Conservation (phyloP, 805 yeast genomes). For the Candida ortonii region DNA sequence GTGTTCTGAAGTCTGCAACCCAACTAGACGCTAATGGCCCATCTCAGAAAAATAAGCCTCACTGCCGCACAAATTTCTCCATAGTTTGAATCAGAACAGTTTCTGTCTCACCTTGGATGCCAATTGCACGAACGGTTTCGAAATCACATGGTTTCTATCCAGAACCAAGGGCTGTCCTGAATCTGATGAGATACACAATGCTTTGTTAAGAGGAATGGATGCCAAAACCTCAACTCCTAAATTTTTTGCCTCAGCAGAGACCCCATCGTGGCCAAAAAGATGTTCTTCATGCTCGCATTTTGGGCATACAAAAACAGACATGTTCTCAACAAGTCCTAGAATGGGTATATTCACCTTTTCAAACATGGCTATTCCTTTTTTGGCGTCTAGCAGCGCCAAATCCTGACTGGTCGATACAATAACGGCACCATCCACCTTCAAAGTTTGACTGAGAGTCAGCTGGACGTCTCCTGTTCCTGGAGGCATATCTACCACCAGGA, state of each 20-base stretch:
- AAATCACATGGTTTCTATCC: constrained; percentile 32
- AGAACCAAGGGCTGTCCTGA: constrained; percentile 62
- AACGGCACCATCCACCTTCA: constrained; percentile 75
- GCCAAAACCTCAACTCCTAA: constrained; percentile 55
- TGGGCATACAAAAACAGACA: constrained; percentile 76
- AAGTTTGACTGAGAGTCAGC: constrained; percentile 73
- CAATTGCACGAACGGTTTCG: constrained; percentile 21
- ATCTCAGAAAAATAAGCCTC: constrained; percentile 4
- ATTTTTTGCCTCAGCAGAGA: constrained; percentile 44
- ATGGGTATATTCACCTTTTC: constrained; percentile 67
- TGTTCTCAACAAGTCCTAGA: constrained; percentile 75
- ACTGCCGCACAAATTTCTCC: constrained; percentile 6
- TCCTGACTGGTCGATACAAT: constrained; percentile 87
- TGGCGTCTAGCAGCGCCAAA: constrained; percentile 75
- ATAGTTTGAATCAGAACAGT: constrained; percentile 2
- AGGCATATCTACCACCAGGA: constrained; percentile 78
- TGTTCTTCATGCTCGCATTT: constrained; percentile 72
- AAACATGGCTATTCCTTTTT: constrained; percentile 78
- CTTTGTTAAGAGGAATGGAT: constrained; percentile 61
- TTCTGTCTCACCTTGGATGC: constrained; percentile 6
- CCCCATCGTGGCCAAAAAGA: constrained; percentile 69
- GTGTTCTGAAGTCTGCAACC: not conserved
- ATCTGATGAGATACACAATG: constrained; percentile 61
- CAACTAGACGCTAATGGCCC: not conserved
- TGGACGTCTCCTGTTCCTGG: constrained; percentile 93